phyloP scores from a whole-genome alignment of 148 eudicot genomes.

The Vaccinium myrtillus region DNA sequence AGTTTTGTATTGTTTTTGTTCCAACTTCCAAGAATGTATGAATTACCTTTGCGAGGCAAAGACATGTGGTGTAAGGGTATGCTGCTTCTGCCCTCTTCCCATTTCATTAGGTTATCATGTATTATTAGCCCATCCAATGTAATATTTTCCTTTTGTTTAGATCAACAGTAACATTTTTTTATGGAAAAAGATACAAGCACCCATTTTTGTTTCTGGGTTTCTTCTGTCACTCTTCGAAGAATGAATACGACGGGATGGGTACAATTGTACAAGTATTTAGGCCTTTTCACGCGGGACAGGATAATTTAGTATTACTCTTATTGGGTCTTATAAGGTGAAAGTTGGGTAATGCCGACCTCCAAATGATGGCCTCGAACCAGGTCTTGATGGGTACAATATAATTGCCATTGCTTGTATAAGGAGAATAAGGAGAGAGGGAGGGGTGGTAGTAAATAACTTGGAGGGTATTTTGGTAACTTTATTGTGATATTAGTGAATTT shows the following conservation, averaged over 20 bases:
- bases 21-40: neutral
- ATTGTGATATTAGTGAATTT: too few relatives aligned
- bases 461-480: too few relatives aligned
- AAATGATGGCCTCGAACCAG: neutral
- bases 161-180: too few relatives aligned
- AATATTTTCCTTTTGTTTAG: neutral
- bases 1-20: neutral
- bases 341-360: neutral
- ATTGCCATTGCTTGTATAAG: too few relatives aligned
- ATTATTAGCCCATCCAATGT: neutral
- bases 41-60: neutral
- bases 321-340: neutral
- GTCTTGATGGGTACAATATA: too few relatives aligned
- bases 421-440: too few relatives aligned
- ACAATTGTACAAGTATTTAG: too few relatives aligned
- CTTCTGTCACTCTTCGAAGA: neutral
- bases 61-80: neutral
- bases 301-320: too few relatives aligned
- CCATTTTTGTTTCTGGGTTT: neutral
- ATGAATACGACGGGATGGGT: too few relatives aligned
- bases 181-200: neutral
- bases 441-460: too few relatives aligned
- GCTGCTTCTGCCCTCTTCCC: conserved; percentile 10
- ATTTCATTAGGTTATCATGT: neutral
- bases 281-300: too few relatives aligned